phyloP scores from a whole-genome alignment of 1,139 yeast genomes.

The Hansenula sp. region DNA sequence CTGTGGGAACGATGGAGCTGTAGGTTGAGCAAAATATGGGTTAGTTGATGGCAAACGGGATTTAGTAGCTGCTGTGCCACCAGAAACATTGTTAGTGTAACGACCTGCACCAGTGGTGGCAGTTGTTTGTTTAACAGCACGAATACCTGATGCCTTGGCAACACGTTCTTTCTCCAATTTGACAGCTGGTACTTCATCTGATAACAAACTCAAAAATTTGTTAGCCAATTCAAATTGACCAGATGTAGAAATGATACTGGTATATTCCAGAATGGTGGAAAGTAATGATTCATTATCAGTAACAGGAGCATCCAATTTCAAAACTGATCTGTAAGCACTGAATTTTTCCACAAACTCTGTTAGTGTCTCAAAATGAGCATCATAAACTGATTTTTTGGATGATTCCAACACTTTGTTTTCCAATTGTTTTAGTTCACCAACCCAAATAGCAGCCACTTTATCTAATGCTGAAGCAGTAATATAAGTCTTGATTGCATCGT shows the following conservation, averaged over 20 bases:
- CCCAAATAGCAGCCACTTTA: slow-evolving; percentile 80
- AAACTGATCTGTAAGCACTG: slow-evolving; percentile 63
- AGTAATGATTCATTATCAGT: slow-evolving; percentile 32
- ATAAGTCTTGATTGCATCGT: slow-evolving; percentile 73
- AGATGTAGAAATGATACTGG: slow-evolving; percentile 72
- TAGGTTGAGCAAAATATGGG: slow-evolving; percentile 30
- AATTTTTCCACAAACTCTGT: slow-evolving; percentile 81
- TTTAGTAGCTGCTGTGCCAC: slow-evolving; percentile 11
- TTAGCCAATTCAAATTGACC: slow-evolving; percentile 85
- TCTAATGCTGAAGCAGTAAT: slow-evolving; percentile 80
- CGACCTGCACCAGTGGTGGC: slow-evolving; percentile 9
- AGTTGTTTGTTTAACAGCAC: slow-evolving; percentile 5
- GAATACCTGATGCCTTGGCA: slow-evolving; percentile 47
- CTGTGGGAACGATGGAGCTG: slow-evolving; percentile 13
- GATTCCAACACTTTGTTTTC: slow-evolving; percentile 50
- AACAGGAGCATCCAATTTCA: slow-evolving; percentile 36
- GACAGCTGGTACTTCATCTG: slow-evolving; percentile 57
- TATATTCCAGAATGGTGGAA: slow-evolving; percentile 53
- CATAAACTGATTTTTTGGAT: slow-evolving; percentile 57
- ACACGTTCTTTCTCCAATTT: slow-evolving; percentile 77
- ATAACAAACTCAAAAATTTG: slow-evolving; percentile 63
- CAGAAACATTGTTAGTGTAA: not conserved
- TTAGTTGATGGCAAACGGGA: slow-evolving; percentile 4
- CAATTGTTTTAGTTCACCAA: slow-evolving; percentile 59
- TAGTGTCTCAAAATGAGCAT: slow-evolving; percentile 80